These are phyloP conservation scores for Hordeum marinum DNA, from an alignment of 176 grass and related monocot genomes.

Conservation along the genomic window DNA sequence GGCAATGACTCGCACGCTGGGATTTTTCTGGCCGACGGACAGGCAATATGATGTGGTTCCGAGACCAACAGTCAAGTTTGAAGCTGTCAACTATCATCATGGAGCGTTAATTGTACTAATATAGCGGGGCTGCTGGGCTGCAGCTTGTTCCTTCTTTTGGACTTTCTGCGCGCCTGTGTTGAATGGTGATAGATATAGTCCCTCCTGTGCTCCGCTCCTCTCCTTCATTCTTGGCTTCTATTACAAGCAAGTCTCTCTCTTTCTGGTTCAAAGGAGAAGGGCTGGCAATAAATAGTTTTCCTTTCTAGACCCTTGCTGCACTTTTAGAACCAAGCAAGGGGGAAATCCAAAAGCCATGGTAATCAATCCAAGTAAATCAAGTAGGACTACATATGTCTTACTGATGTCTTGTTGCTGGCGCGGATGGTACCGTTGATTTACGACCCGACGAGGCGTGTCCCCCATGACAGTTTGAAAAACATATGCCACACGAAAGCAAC, in stretches of 20 bases:
- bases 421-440: conserved; percentile 12
- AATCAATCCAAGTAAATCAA: neutral
- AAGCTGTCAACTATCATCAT: neutral
- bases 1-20: neutral
- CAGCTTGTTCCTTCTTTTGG: conserved; percentile 24
- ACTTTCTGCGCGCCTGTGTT: conserved; percentile 12
- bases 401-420: neutral
- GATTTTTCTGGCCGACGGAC: neutral
- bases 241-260: conserved; percentile 34
- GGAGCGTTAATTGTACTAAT: neutral
- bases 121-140: neutral
- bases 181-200: conserved; percentile 2
- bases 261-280: conserved; percentile 30
- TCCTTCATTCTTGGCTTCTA: conserved; percentile 34
- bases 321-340: neutral
- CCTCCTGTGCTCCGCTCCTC: neutral
- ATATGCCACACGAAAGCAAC: conserved; percentile 5
- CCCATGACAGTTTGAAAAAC: neutral
- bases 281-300: neutral
- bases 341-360: neutral
- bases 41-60: neutral
- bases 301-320: neutral
- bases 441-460: conserved; percentile 2
- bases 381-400: neutral
- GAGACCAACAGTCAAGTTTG: neutral